These are phyloP conservation scores for Paraphoma chrysanthemicola DNA, from an alignment of 2,329 filamentous ascomycete species.

Conservation along the genomic window DNA sequence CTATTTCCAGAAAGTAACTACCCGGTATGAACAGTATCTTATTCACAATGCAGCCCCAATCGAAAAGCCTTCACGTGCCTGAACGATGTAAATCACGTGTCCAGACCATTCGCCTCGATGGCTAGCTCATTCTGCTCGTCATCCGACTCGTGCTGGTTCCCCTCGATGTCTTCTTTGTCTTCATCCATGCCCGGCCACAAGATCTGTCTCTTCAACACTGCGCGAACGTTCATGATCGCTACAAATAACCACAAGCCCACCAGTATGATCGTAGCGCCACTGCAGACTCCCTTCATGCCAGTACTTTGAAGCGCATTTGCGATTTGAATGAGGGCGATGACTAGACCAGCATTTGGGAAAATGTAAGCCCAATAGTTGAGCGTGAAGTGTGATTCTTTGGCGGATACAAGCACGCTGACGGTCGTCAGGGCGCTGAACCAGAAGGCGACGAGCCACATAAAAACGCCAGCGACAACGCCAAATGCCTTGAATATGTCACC, in stretches of 20 bases:
- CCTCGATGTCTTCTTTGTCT: conserved; percentile 53
- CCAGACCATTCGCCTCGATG: not conserved
- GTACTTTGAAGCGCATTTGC: conserved; percentile 60
- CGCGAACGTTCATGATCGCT: conserved; percentile 57
- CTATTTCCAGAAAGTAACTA: not conserved
- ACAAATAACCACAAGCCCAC: conserved; percentile 64
- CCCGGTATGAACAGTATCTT: too few species aligned
- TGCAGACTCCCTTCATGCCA: conserved; percentile 60
- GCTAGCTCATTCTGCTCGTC: conserved; percentile 8
- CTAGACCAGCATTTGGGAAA: conserved; percentile 68
- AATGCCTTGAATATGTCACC: conserved; percentile 51
- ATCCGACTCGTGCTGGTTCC: conserved; percentile 13
- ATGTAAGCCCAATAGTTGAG: conserved; percentile 64
- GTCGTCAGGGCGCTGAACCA: conserved; percentile 58
- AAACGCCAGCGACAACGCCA: conserved; percentile 52
- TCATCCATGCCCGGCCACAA: conserved; percentile 68
- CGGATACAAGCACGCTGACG: conserved; percentile 45
- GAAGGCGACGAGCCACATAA: conserved; percentile 57
- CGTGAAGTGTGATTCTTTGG: conserved; percentile 47
- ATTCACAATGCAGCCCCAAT: not conserved
- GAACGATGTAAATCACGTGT: not conserved
- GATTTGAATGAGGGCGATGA: conserved; percentile 60
- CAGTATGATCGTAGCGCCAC: conserved; percentile 62
- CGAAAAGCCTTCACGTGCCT: not conserved
- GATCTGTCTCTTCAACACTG: conserved; percentile 55